These are phyloP conservation scores for Handroanthus guayacan DNA, from an alignment of 257 asterid species.

Conservation along the genomic window DNA sequence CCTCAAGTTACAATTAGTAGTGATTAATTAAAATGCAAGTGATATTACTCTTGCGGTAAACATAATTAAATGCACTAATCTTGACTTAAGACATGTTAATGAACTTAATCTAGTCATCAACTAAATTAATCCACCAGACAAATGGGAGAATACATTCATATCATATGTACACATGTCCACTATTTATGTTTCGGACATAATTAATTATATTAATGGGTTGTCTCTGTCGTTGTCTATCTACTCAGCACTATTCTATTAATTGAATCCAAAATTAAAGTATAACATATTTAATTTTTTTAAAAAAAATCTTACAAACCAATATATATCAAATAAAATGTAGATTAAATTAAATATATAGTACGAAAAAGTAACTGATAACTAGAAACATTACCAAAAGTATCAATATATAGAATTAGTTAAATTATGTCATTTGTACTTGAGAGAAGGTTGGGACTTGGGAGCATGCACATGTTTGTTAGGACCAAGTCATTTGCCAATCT, in stretches of 20 bases:
- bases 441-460: too few species aligned
- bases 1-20: too few species aligned
- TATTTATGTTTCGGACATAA: not conserved
- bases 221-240: not conserved
- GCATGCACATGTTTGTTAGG: too few species aligned
- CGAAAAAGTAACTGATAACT: conserved; percentile 5
- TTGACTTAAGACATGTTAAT: not conserved
- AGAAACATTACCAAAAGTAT: not conserved
- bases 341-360: conserved; percentile 15
- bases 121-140: not conserved
- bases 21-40: too few species aligned
- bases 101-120: not conserved
- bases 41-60: not conserved
- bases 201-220: not conserved
- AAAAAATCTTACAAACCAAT: not conserved
- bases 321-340: not conserved
- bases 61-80: not conserved
- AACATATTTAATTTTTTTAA: not conserved
- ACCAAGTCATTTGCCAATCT: too few species aligned
- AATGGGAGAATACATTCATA: not conserved
- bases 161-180: not conserved
- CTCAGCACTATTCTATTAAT: not conserved
- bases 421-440: too few species aligned
- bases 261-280: not conserved
- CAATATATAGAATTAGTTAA: too few species aligned